Percentiles rank a stretch among this genome's conserved stretches.
phyloP scores from a whole-genome alignment of 257 asterid genomes.

The Datura wrightii region DNA sequence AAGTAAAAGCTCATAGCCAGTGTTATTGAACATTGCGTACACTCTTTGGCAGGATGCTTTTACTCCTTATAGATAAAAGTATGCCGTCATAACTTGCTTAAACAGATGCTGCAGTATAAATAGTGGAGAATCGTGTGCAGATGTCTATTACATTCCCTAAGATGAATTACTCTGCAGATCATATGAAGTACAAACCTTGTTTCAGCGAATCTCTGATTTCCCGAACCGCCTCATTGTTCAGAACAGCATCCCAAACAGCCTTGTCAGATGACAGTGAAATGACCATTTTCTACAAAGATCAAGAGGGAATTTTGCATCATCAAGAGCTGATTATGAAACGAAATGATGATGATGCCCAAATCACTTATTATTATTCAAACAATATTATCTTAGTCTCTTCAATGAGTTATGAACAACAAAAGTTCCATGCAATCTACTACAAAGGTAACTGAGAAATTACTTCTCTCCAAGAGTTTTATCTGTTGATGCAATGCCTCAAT shows the following conservation, averaged over 20 bases:
- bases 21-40: neutral
- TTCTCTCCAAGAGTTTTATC: neutral
- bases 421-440: neutral
- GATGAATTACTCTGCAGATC: neutral
- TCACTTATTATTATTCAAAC: neutral
- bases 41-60: neutral
- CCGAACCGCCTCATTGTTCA: constrained; percentile 69
- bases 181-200: constrained; percentile 45
- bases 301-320: neutral
- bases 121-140: neutral
- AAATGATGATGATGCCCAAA: neutral
- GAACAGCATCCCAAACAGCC: constrained; percentile 82
- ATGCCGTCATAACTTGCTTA: neutral
- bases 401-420: neutral
- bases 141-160: neutral
- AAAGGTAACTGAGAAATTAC: neutral
- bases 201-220: constrained; percentile 62
- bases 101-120: neutral
- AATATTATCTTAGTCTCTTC: neutral
- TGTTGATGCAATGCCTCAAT: neutral
- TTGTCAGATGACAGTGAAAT: constrained; percentile 72
- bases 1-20: constrained; percentile 2
- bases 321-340: neutral
- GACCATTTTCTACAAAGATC: constrained; percentile 62
- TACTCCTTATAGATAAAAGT: neutral